Evolutionary conservation across 2,329 filamentous ascomycete genomes (phyloP).

Genomic region (Ophiognomonia clavigignenti-juglandacearum): DNA sequence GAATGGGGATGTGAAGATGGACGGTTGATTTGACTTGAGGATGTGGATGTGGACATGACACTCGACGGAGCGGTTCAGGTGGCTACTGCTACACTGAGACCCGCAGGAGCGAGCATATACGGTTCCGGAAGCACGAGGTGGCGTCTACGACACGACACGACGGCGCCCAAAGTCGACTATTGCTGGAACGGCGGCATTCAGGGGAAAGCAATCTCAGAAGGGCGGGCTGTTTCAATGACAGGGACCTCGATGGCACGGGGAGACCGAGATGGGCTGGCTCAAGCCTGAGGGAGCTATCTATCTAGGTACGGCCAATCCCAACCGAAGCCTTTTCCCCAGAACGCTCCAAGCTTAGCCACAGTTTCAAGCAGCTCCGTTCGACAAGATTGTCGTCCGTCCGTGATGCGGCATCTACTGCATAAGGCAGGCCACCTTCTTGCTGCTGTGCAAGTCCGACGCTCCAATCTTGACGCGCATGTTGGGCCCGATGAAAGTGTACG

Average conservation of each 20-base stretch:
- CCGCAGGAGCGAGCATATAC: no score
- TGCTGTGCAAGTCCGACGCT: conserved; percentile 63
- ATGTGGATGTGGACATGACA: not conserved
- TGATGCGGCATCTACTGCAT: conserved; percentile 52
- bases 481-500: conserved; percentile 62
- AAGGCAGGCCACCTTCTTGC: conserved; percentile 63
- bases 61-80: no score
- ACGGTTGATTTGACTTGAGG: conserved; percentile 32
- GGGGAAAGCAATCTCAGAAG: not conserved
- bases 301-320: conserved; percentile 10
- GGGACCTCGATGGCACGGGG: no score
- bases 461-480: conserved; percentile 60
- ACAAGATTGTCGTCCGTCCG: not conserved
- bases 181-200: not conserved
- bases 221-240: not conserved
- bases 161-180: not conserved
- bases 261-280: no score
- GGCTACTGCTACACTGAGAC: no score
- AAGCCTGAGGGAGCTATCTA: no score
- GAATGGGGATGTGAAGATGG: conserved; percentile 54
- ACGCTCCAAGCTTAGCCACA: conserved; percentile 9
- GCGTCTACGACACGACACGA: not conserved
- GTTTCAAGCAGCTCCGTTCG: conserved; percentile 1
- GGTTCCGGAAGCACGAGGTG: not conserved
- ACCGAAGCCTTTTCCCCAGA: conserved; percentile 4